Evolutionary conservation across 2,329 filamentous ascomycete genomes (phyloP).

Genomic region (Pyrenophora tritici-repentis): DNA sequence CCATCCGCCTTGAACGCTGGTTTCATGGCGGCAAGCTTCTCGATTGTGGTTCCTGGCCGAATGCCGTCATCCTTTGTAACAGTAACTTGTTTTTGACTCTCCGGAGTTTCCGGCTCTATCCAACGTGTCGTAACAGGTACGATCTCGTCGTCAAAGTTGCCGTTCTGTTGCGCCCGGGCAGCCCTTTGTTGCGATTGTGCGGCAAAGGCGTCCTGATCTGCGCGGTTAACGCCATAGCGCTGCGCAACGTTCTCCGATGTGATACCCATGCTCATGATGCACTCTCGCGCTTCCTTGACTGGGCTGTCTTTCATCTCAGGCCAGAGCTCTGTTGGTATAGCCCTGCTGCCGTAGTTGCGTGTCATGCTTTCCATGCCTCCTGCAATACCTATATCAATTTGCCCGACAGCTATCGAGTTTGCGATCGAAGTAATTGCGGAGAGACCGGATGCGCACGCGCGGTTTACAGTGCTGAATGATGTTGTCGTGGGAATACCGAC

Average conservation of each 20-base stretch:
- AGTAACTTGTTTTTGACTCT: conserved; percentile 62
- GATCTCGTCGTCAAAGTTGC: conserved; percentile 78
- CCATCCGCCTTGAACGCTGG: conserved; percentile 81
- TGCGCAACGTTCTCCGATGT: conserved; percentile 87
- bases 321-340: conserved; percentile 86
- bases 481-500: conserved; percentile 75
- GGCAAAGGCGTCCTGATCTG: conserved; percentile 84
- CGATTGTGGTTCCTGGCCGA: conserved; percentile 66
- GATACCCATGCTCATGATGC: conserved; percentile 92
- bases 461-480: conserved; percentile 83
- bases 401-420: conserved; percentile 73
- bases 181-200: conserved; percentile 75
- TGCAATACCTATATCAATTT: conserved; percentile 75
- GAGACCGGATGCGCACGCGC: conserved; percentile 80
- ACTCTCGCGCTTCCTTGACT: conserved; percentile 75
- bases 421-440: conserved; percentile 77
- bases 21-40: conserved; percentile 78
- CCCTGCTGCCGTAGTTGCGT: conserved; percentile 79
- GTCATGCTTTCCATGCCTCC: conserved; percentile 98
- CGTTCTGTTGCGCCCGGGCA: conserved; percentile 68
- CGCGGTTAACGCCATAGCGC: conserved; percentile 72
- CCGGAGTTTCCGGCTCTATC: conserved; percentile 62
- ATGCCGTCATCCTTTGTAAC: conserved; percentile 85
- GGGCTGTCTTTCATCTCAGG: conserved; percentile 68
- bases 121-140: conserved; percentile 76